Percentiles rank a stretch among this genome's conserved stretches.
Conservation (phyloP, 192 early-diverging fungal genomes). For the Chytriomyces confervae region DNA sequence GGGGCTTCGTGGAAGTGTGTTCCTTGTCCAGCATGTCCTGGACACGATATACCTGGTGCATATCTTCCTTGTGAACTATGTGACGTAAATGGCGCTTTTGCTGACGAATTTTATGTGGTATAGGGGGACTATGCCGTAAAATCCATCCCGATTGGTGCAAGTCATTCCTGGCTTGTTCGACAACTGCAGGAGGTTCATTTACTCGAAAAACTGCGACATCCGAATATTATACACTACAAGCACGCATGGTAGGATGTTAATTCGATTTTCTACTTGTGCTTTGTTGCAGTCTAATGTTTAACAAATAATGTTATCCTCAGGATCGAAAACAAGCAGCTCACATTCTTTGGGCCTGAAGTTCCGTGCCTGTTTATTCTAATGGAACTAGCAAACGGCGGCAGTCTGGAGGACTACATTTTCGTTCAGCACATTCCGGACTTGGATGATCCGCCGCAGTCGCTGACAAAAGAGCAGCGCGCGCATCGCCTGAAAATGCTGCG, state of each 20-base stretch:
- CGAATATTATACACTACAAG: slow-evolving; percentile 94
- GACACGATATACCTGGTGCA: slow-evolving; percentile 10
- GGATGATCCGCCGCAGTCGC: neutral
- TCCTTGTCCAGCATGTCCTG: slow-evolving; percentile 74
- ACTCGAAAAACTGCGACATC: slow-evolving; percentile 86
- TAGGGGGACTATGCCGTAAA: slow-evolving; percentile 88
- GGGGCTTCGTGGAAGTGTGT: slow-evolving; percentile 89
- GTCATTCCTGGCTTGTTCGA: slow-evolving; percentile 86
- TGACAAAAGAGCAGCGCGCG: slow-evolving; percentile 31
- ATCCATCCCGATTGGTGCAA: slow-evolving; percentile 90
- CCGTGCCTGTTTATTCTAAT: slow-evolving; percentile 96
- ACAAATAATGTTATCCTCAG: slow-evolving; percentile 75
- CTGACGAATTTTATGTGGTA: slow-evolving; percentile 33
- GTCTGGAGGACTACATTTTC: slow-evolving; percentile 90
- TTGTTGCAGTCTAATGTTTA: neutral
- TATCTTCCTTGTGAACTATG: neutral
- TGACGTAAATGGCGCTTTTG: neutral
- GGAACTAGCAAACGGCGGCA: slow-evolving; percentile 91
- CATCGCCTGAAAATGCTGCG: slow-evolving; percentile 27
- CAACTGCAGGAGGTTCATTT: slow-evolving; percentile 95
- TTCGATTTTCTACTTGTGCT: slow-evolving; percentile 48
- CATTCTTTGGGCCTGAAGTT: slow-evolving; percentile 81
- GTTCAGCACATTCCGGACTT: slow-evolving; percentile 48
- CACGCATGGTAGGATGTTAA: slow-evolving; percentile 91
- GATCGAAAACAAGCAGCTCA: slow-evolving; percentile 80